Evolutionary conservation across 116 monocot species (phyloP), one percentile per base, ranked within the genome.

Genomic region (Phalaenopsis hybrid): DNA sequence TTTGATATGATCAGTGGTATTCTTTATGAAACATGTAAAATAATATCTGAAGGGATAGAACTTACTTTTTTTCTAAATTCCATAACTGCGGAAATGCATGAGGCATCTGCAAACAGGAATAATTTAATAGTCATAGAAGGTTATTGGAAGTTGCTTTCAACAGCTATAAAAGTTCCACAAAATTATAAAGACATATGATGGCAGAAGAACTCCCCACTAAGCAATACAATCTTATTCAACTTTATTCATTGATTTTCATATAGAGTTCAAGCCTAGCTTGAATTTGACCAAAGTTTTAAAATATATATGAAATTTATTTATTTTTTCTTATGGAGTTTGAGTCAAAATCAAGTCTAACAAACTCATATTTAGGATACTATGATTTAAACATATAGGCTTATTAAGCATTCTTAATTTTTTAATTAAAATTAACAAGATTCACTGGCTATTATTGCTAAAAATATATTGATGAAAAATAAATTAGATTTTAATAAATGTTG

Each of bases 1-100:
- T 63, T 63, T 63, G 63, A 18, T 63, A 67, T 25, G 67, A 67
- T 67, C 67, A 25, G 2, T 67, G 9, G 67, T 0, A 67, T 67
- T 25, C 67, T 6, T 23, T 67, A 67, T 8, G 23, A 72, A 72
- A 72, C 72, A 72, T 16, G 5, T 13, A 72, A 72, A 72, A 41
- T 7, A 31, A 72, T 72, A 28, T 37, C 37, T 41, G 37, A 72
- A 37, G 12, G 15, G 23, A 72, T 21, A 37, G 70, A 41, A 68
- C 93, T 86, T 88, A 93, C 96, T 89, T 91, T 44, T 90, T 90
- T 85, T 92, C 94, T 23, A 96, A 83, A 86, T 91, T 87, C 96
- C 96, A 96, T 67, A 96, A 78, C 79, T 91, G 92, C 41, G 96
- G 96, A 87, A 96, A 96, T 83, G 89, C 86, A 90, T 94, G 88